Conservation (phyloP, 1,139 yeast species). For the Tardiomyces depauwii region DNA sequence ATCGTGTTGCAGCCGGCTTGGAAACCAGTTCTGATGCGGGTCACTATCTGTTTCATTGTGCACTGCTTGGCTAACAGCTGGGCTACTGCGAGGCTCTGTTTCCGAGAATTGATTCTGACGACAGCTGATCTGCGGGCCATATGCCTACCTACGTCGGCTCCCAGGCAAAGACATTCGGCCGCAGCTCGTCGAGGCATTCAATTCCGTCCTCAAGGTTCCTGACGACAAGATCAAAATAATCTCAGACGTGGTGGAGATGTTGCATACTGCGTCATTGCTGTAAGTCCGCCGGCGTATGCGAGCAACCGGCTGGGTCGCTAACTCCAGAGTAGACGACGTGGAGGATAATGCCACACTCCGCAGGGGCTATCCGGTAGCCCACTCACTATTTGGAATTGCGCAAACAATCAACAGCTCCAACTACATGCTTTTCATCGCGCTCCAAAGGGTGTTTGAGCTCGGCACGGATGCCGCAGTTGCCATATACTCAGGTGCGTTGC, state of each 20-base stretch:
- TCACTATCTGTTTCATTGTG: no score
- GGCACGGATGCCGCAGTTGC: constrained; percentile 20
- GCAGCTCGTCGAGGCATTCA: constrained; percentile 39
- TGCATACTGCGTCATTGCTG: constrained; percentile 56
- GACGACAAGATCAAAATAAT: constrained; percentile 26
- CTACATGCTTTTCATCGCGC: constrained; percentile 67
- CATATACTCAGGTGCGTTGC: constrained; percentile 29
- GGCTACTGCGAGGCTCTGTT: no score
- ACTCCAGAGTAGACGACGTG: constrained; percentile 55
- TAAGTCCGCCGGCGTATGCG: no score
- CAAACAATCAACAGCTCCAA: constrained; percentile 76
- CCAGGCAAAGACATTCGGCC: constrained; percentile 50
- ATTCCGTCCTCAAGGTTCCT: constrained; percentile 34
- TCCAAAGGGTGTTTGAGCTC: constrained; percentile 36
- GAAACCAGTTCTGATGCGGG: no score
- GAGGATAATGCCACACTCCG: constrained; percentile 66
- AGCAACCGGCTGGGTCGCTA: constrained; percentile 9
- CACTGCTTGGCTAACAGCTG: no score
- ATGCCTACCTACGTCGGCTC: constrained; percentile 35
- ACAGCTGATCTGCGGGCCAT: constrained; percentile 33
- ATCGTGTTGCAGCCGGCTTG: no score
- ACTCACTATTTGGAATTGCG: constrained; percentile 62
- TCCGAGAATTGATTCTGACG: no score
- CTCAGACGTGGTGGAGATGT: constrained; percentile 37
- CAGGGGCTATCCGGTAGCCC: constrained; percentile 72